Evolutionary conservation across 2,329 filamentous ascomycete genomes (phyloP).

Genomic region (Neoarthrinium moseri): DNA sequence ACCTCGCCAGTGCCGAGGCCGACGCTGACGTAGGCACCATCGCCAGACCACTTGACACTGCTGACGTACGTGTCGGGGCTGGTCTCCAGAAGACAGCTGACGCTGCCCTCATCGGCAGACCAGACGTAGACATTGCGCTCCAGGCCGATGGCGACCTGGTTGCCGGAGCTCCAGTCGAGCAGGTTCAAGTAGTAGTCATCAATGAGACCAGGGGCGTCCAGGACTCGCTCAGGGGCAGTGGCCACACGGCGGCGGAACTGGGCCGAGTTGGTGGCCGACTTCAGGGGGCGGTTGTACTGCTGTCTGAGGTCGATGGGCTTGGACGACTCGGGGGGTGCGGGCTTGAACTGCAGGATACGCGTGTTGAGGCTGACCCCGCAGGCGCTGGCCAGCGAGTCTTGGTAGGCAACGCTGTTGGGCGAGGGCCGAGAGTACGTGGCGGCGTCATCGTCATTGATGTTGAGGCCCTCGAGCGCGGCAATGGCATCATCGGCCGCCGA

Average conservation of each 20-base stretch:
- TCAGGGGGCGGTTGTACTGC: conserved; percentile 96
- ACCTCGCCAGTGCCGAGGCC: conserved; percentile 94
- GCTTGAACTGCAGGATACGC: conserved; percentile 97
- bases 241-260: conserved; percentile 91
- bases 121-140: conserved; percentile 98
- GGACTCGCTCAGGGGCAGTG: conserved; percentile 90
- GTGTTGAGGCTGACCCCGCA: conserved; percentile 93
- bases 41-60: conserved; percentile 98
- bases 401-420: conserved; percentile 85
- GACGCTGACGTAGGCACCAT: conserved; percentile 94
- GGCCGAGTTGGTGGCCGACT: conserved; percentile 72
- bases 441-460: conserved; percentile 68
- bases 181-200: conserved; percentile 99
- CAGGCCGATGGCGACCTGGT: conserved; percentile 96
- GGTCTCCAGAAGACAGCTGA: conserved; percentile 86
- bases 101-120: conserved; percentile 91
- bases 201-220: conserved; percentile 92
- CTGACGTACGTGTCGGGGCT: conserved; percentile 91
- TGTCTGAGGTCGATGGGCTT: conserved; percentile 97
- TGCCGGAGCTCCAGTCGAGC: conserved; percentile 95
- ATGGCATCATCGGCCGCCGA: conserved; percentile 78
- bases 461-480: conserved; percentile 76
- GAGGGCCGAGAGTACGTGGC: conserved; percentile 73
- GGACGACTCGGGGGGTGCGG: conserved; percentile 93
- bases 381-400: conserved; percentile 84